Evolutionary conservation across 2,329 filamentous ascomycete species (phyloP).

Genomic region (Pestalotiopsis sp.): DNA sequence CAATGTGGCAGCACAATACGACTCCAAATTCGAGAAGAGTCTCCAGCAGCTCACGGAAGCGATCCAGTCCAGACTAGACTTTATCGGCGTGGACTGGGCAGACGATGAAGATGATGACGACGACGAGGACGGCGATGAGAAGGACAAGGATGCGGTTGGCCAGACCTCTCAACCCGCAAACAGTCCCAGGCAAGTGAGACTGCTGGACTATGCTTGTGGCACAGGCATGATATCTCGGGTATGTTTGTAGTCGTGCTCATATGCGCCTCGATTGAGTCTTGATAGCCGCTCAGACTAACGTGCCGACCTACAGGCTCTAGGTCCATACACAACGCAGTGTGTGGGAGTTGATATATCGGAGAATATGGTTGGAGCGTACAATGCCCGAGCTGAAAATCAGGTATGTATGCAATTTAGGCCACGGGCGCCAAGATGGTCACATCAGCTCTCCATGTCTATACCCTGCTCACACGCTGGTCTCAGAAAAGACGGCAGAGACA

Average conservation of each 20-base stretch:
- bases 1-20: conserved; percentile 19
- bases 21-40: conserved; percentile 52
- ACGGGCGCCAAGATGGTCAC: background rate
- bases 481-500: conserved; percentile 6
- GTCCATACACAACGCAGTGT: conserved; percentile 63
- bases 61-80: conserved; percentile 55
- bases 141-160: conserved; percentile 39
- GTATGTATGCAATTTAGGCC: conserved; percentile 32
- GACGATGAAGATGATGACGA: conserved; percentile 37
- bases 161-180: conserved; percentile 26
- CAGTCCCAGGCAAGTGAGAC: conserved; percentile 41
- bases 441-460: background rate
- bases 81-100: conserved; percentile 63
- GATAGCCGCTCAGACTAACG: conserved; percentile 6
- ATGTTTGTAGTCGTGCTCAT: conserved; percentile 24
- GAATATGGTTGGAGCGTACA: conserved; percentile 72
- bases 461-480: background rate
- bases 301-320: conserved; percentile 49
- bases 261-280: background rate
- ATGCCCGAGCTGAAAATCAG: conserved; percentile 58
- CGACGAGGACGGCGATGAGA: conserved; percentile 49
- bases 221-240: conserved; percentile 69
- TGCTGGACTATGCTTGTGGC: conserved; percentile 79
- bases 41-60: conserved; percentile 56
- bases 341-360: conserved; percentile 72